phyloP scores from a whole-genome alignment of 345 rosid genomes.

The Eucalyptus polyanthemos region DNA sequence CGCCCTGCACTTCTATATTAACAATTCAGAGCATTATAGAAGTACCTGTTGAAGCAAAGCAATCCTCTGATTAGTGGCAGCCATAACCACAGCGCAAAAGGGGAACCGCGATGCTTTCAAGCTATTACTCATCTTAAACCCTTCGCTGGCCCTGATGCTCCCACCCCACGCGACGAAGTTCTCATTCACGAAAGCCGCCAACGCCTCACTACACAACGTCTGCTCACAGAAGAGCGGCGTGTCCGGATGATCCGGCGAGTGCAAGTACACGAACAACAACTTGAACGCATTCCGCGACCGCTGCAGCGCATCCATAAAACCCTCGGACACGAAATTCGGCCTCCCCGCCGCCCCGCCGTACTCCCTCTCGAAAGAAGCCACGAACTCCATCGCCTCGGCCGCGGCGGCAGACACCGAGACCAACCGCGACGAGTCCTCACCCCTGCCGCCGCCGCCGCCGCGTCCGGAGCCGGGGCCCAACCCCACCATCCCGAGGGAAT shows the following conservation, averaged over 20 bases:
- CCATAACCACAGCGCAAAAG: conserved; percentile 96
- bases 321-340: conserved; percentile 74
- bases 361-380: conserved; percentile 71
- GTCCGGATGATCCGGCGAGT: conserved; percentile 96
- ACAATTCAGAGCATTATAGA: background rate
- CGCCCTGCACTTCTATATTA: background rate
- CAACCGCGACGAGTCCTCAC: conserved; percentile 32
- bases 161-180: conserved; percentile 97
- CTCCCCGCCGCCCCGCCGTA: conserved; percentile 21
- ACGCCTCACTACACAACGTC: conserved; percentile 53
- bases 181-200: conserved; percentile 72
- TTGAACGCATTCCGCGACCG: conserved; percentile 65
- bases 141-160: conserved; percentile 88
- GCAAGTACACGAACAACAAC: conserved; percentile 84
- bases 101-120: conserved; percentile 95
- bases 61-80: conserved; percentile 88
- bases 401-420: conserved; percentile 55
- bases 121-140: conserved; percentile 98
- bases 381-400: conserved; percentile 66
- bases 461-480: conserved; percentile 35
- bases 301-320: conserved; percentile 94
- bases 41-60: conserved; percentile 89
- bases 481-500: conserved; percentile 80
- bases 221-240: conserved; percentile 64
- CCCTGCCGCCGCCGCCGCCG: background rate